Percentiles rank a stretch among this genome's conserved stretches.
Evolutionary conservation across 2,329 filamentous ascomycete genomes (phyloP).

Genomic region (Sarocladiaceae sp.): DNA sequence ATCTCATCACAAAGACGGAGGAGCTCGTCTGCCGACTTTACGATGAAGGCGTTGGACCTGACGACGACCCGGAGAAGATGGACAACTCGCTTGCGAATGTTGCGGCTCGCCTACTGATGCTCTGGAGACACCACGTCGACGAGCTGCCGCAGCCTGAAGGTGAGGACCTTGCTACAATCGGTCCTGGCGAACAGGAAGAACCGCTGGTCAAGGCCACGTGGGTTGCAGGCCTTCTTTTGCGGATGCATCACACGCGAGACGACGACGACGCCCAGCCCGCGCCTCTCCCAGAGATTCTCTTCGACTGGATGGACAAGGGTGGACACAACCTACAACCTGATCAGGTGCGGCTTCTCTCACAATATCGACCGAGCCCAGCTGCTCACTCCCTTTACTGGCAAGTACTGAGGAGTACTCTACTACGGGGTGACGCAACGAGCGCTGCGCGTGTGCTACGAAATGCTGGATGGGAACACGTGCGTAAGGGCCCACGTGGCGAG

Average conservation of each 20-base stretch:
- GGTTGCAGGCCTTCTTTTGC: conserved; percentile 72
- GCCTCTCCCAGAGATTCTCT: conserved; percentile 70
- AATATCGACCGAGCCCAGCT: conserved; percentile 66
- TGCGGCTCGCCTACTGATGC: conserved; percentile 44
- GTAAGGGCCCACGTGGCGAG: conserved; percentile 60
- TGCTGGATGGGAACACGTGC: conserved; percentile 75
- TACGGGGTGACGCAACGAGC: conserved; percentile 69
- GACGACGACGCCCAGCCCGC: conserved; percentile 36
- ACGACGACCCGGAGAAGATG: conserved; percentile 52
- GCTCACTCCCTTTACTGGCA: conserved; percentile 82
- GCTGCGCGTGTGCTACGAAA: conserved; percentile 65
- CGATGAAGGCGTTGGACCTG: conserved; percentile 52
- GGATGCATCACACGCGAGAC: conserved; percentile 64
- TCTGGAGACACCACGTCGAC: conserved; percentile 54
- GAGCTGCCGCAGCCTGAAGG: conserved; percentile 43
- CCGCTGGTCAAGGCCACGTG: conserved; percentile 73
- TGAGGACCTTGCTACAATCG: conserved; percentile 58
- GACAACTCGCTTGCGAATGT: conserved; percentile 52
- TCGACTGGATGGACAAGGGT: conserved; percentile 71
- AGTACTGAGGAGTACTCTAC: conserved; percentile 65
- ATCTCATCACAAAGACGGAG: conserved; percentile 73
- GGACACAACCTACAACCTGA: conserved; percentile 69
- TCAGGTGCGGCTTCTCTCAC: conserved; percentile 62
- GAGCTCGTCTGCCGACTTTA: conserved; percentile 63
- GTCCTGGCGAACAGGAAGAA: conserved; percentile 56